Base-by-base conservation (phyloP, 1,284 basidiomycete species). In the Pterula multifida region DNA sequence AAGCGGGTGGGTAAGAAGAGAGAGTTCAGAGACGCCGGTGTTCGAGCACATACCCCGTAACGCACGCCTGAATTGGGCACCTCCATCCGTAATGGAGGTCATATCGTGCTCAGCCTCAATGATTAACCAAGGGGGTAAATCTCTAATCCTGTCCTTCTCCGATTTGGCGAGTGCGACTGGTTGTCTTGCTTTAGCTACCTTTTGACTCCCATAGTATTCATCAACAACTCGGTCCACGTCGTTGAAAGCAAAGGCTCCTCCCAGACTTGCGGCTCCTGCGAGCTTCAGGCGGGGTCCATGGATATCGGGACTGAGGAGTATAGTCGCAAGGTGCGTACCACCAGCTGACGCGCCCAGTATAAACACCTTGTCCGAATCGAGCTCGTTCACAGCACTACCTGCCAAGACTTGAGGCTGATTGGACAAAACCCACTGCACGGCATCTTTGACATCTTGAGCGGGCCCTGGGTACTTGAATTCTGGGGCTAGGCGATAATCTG, bases 401-500 rank as follows among this genome's bases (percentile, higher is more conserved):
- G 9, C 21, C 9, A 19, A 6, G 9, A 42, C 21, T 2, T 57
- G 44, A 2, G 58, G 56, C 2, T 60, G 56, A 51, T 79, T 68
- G 11, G 65, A 54, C 15, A 70, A 58, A 22, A 70, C 63, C 76
- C 77, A 83, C 17, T 65, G 54, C 3, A 81, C 58, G 9, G 81
- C 79, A 54, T 80, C 76, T 11, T 71, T 70, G 2, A 81, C 58
- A 55, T 84, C 81, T 54, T 76, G 67, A 0, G 69, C 69, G 0
- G 71, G 65, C 0, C 61, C 65, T 0, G 81, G 81, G 57, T 72
- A 81, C 17, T 59, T 65, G 49, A 68, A 70, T 24, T 69, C 58
- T 2, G 81, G 80, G 1, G 72, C 71, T 32, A 84, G 70, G 2
- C 78, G 73, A 55, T 84, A 83, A 61, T 83, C 79, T 0, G 80